Base-by-base conservation (phyloP, 2,329 filamentous ascomycete genomes). In the Xylaria digitata region DNA sequence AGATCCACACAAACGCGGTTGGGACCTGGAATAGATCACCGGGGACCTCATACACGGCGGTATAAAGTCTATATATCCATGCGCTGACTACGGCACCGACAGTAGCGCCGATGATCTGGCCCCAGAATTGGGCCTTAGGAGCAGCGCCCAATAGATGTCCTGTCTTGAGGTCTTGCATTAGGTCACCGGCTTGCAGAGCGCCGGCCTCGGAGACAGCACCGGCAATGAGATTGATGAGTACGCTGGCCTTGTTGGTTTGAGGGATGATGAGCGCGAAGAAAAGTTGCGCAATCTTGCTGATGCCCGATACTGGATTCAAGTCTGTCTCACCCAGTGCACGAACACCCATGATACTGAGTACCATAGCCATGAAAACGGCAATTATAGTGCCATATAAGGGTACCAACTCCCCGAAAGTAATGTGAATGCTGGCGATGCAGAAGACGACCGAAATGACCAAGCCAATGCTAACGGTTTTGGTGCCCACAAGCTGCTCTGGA, bases 151-250 rank as follows among this genome's bases (percentile, higher is more conserved):
- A 86, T 0, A 99, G 82, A 78, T 99, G 94, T 0, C 96, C 96
- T 0, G 96, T 97, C 79, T 99, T 99, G 34, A 99, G 86, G 77
- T 99, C 96, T 78, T 99, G 96, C 87, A 99, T 92, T 62, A 99
- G 88, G 78, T 99, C 96, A 8, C 96, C 96, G 2, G 96, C 95
- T 82, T 99, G 96, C 4, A 98, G 84, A 3, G 96, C 96, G 5
- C 96, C 92, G 3, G 90, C 89, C 78, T 94, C 92, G 11, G 89
- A 91, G 34, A 99, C 90, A 0, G 96, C 96, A 8, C 96, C 96
- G 0, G 95, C 96, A 6, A 99, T 89, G 1, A 99, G 87, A 76
- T 99, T 99, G 76, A 97, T 97, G 63, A 97, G 86, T n/a, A 99
- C 90, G 13, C 93, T 93, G 46, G 94, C 94, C 73, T 91, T 91